These are phyloP conservation scores for Rhizodiscina lignyota DNA, from an alignment of 495 filamentous ascomycete genomes.

Conservation along the genomic window DNA sequence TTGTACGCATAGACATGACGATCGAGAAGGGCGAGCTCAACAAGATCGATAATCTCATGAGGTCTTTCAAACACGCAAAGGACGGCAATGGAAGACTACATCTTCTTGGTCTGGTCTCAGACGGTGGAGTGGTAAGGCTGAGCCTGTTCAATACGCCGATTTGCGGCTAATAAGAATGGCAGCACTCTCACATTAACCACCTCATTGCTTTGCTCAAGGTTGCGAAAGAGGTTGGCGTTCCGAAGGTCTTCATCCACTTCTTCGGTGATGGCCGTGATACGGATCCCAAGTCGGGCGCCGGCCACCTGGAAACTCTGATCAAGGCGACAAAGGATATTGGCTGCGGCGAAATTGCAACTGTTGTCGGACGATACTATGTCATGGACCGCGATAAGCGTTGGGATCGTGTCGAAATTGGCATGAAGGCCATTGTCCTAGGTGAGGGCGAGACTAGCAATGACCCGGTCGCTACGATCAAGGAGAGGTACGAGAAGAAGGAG, in stretches of 20 bases:
- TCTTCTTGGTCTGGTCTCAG: conserved; percentile 74
- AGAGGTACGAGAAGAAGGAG: conserved; percentile 72
- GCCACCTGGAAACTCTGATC: conserved; percentile 73
- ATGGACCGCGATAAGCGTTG: conserved; percentile 99
- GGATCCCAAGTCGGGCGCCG: conserved; percentile 78
- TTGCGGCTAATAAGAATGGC: too few species aligned
- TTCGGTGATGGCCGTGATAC: conserved; percentile 97
- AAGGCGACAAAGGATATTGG: conserved; percentile 68
- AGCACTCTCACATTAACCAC: conserved; percentile 88
- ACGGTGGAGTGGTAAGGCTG: conserved; percentile 65
- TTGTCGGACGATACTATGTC: conserved; percentile 91
- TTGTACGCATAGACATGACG: conserved; percentile 89
- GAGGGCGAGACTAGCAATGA: conserved; percentile 76
- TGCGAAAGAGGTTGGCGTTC: conserved; percentile 73
- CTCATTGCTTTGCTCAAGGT: conserved; percentile 71
- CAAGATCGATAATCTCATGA: conserved; percentile 60
- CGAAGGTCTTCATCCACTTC: conserved; percentile 94
- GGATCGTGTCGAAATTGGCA: conserved; percentile 78
- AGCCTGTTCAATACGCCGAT: conserved; percentile 10
- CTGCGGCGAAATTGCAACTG: conserved; percentile 73
- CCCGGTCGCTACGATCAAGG: conserved; percentile 71
- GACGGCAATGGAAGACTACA: conserved; percentile 83
- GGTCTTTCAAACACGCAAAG: conserved; percentile 66
- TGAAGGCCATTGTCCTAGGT: conserved; percentile 72
- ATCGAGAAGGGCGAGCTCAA: conserved; percentile 77